Evolutionary conservation across 352 stramenopile genomes (phyloP).

Genomic region (Globisporangium alternatum): DNA sequence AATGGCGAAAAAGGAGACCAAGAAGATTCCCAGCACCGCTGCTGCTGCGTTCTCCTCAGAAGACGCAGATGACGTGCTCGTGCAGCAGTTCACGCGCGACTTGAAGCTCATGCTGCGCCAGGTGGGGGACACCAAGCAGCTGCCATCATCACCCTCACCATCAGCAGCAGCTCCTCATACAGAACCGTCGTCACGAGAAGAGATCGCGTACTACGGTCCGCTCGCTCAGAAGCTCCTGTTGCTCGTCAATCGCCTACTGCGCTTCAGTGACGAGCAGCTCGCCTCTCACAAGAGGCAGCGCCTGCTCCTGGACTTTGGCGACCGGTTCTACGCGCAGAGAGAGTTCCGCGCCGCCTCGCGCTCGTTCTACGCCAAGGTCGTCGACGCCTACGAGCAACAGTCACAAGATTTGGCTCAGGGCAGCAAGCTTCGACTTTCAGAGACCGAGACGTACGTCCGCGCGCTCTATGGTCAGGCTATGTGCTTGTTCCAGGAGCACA

Average conservation of each 20-base stretch:
- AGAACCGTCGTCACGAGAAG: slow-evolving; percentile 17
- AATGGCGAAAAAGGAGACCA: slow-evolving; percentile 8
- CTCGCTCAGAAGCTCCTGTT: slow-evolving; percentile 38
- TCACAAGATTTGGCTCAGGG: not conserved
- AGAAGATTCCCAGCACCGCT: slow-evolving; percentile 14
- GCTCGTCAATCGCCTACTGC: slow-evolving; percentile 33
- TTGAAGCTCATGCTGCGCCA: slow-evolving; percentile 36
- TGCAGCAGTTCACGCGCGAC: slow-evolving; percentile 56
- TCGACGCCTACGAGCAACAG: slow-evolving; percentile 14
- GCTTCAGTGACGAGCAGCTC: slow-evolving; percentile 35
- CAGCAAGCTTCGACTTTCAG: not conserved
- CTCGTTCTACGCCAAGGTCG: slow-evolving; percentile 48
- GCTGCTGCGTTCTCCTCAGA: not conserved
- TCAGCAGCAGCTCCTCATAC: not conserved
- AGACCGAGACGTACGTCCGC: slow-evolving; percentile 33
- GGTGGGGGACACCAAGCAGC: slow-evolving; percentile 30
- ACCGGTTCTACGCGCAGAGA: slow-evolving; percentile 40
- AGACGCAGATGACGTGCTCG: slow-evolving; percentile 28
- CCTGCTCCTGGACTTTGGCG: slow-evolving; percentile 44
- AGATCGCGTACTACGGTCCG: slow-evolving; percentile 43
- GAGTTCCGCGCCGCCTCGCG: slow-evolving; percentile 46
- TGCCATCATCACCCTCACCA: not conserved
- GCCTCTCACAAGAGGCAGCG: slow-evolving; percentile 28
- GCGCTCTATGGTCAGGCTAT: slow-evolving; percentile 44
- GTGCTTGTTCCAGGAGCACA: slow-evolving; percentile 38